Evolutionary conservation across 179 eudicot species (phyloP).

Genomic region (Actinidia arguta): DNA sequence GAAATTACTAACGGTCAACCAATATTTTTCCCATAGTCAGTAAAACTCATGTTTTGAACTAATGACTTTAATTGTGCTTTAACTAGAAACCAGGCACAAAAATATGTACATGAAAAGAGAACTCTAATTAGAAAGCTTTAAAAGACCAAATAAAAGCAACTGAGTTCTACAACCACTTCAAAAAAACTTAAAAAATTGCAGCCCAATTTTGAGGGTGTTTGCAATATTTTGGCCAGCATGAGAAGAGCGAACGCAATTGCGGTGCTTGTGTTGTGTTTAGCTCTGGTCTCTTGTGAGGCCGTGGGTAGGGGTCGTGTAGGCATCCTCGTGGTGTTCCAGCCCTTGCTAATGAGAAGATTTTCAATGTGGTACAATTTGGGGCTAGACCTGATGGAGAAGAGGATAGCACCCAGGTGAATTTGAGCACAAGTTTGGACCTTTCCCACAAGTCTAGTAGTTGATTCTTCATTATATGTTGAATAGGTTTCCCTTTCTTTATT

Average conservation of each 20-base stretch:
- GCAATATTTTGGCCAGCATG: conserved; percentile 6
- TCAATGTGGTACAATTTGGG: conserved; percentile 45
- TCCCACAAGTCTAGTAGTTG: neutral
- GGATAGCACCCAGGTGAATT: conserved; percentile 53
- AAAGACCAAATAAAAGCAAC: too few species aligned
- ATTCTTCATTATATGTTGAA: neutral
- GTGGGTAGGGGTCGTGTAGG: neutral
- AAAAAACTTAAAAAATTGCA: neutral
- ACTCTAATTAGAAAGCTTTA: neutral
- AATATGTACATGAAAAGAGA: neutral
- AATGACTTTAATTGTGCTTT: neutral
- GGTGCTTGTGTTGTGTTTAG: neutral
- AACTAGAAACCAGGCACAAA: neutral
- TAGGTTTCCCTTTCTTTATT: neutral
- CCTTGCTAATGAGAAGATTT: conserved; percentile 33
- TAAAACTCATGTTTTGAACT: neutral
- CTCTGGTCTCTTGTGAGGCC: conserved; percentile 16
- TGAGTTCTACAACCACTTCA: too few species aligned
- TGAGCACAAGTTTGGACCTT: neutral
- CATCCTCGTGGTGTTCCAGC: conserved; percentile 24
- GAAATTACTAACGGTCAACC: neutral
- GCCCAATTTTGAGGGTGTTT: neutral
- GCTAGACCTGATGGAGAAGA: conserved; percentile 55
- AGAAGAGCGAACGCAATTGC: neutral
- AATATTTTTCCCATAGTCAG: neutral